Percentiles rank a stretch among this genome's conserved stretches.
Evolutionary conservation across 1,284 basidiomycete species (phyloP).

Genomic region (Cutaneotrichosporon sp.): DNA sequence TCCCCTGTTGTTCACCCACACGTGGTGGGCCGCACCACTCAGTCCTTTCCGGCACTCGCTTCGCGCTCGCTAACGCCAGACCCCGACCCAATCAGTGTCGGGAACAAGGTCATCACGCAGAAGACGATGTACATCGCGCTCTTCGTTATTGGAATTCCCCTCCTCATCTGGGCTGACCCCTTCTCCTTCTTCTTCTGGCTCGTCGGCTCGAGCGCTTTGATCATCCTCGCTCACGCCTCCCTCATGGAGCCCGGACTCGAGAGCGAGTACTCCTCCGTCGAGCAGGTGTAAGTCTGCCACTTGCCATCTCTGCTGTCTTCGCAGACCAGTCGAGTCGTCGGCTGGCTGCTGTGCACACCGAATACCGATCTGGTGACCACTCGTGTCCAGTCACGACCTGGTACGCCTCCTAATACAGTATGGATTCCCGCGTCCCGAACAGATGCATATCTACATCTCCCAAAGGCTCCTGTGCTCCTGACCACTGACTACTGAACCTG

Average conservation of each 20-base stretch:
- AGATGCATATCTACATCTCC: conserved; percentile 1
- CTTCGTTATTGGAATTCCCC: conserved; percentile 29
- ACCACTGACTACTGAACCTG: neutral
- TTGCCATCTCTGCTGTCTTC: no score
- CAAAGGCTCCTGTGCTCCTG: neutral
- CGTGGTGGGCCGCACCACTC: no score
- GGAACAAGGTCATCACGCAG: conserved; percentile 48
- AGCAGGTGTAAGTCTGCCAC: neutral
- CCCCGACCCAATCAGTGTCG: conserved; percentile 24
- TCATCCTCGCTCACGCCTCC: conserved; percentile 52
- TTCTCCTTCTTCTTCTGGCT: conserved; percentile 35
- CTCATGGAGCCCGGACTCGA: conserved; percentile 52
- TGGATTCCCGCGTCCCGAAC: neutral
- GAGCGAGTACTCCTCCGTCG: conserved; percentile 12
- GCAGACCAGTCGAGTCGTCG: no score
- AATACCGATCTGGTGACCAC: no score
- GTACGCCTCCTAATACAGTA: no score
- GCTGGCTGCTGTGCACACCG: no score
- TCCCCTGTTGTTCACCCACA: neutral
- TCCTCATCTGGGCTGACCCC: conserved; percentile 31
- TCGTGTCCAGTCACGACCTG: no score
- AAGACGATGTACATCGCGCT: conserved; percentile 59
- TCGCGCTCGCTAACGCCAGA: conserved; percentile 1
- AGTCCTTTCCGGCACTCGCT: no score
- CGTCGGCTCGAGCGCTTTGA: conserved; percentile 32